Base-by-base conservation (phyloP, 2,329 filamentous ascomycete genomes). In the Alternaria dauci region DNA sequence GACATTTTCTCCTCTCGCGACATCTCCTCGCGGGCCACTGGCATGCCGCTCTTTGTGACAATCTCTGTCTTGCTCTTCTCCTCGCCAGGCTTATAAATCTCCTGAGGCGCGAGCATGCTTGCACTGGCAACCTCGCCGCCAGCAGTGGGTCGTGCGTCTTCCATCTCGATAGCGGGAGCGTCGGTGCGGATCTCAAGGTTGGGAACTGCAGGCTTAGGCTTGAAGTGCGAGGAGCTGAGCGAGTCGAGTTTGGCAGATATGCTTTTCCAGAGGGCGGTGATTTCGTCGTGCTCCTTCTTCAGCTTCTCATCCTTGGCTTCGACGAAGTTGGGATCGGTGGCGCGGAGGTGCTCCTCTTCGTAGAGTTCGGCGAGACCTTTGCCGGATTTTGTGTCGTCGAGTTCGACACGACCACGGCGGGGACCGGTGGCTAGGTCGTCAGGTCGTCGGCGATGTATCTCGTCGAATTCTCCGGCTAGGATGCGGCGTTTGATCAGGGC, bases 401-500 rank as follows among this genome's bases (percentile, higher is more conserved):
- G 84, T 65, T 94, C 91, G 61, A 94, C 85, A 54, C 91, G 87
- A 3, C 92, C 92, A 63, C 92, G 88, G 30, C 90, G 87, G 4
- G 82, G 80, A 34, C 89, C 87, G 5, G 87, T 84, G 44, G 86
- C 86, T 14, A 91, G 81, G 9, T 90, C 86, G 64, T 93, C 92
- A 2, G 94, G 94, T 16, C 92, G 88, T 16, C 95, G 88, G 50
- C 91, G 89, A 68, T 92, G 85, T 8, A 98, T 89, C 78, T 98
- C 94, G 77, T 99, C 94, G 70, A 99, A 98, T 70, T 97, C 91
- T 65, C 90, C 89, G 0, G 91, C 89, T 14, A 98, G 82, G 69
- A 99, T 97, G 51, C 95, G 91, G 39, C 93, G 88, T 81, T 98
- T 98, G 82, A 99, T 94, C 60, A 99, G 86, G 34, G 92, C 90